Evolutionary conservation across 1,284 basidiomycete species (phyloP), one percentile per base, ranked within the genome.

Genomic region (Lentinus polychrous): DNA sequence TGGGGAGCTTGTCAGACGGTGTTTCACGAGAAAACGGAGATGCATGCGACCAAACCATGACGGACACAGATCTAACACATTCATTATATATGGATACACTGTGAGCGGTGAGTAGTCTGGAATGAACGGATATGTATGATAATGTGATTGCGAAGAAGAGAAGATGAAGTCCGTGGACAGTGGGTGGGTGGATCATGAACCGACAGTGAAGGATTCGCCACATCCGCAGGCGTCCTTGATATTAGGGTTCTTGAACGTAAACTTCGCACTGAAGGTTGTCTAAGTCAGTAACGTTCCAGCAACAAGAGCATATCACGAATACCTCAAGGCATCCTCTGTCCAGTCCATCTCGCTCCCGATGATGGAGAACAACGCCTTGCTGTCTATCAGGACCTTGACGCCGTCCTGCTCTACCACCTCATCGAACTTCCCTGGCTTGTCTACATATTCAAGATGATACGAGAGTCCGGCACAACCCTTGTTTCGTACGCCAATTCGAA

Each of bases 261-360:
- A 96, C 69, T 91, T 93, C 48, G 91, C 85, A 62, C 90, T 91
- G 22, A 12, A 20, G 8, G 31, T 6, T 32, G 15, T n/a, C 23
- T 31, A 27, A 42, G n/a, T n/a, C 35, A 43, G 24, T 23, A 42
- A 8, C 18, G 43, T 27, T n/a, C 39, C 18, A 20, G 23, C 43
- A 32, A 35, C n/a, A 35, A 49, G 32, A n/a, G 18, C 43, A 42
- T 18, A 32, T 22, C 6, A 67, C 76, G 51, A n/a, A n/a, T 48
- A 87, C 86, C 90, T 93, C 41, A 97, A 69, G 32, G 81, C 69
- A 66, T 94, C 91, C 72, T 99, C 96, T 54, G 87, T 78, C 96
- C 96, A 99, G 64, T 96, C 94, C 96, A 99, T 99, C 73, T 89
- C 88, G 64, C 91, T 94, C 37, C 96, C 96, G 56, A 99, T 98